Base-by-base conservation (phyloP, 345 rosid species). In the Gossypium herbaceum region DNA sequence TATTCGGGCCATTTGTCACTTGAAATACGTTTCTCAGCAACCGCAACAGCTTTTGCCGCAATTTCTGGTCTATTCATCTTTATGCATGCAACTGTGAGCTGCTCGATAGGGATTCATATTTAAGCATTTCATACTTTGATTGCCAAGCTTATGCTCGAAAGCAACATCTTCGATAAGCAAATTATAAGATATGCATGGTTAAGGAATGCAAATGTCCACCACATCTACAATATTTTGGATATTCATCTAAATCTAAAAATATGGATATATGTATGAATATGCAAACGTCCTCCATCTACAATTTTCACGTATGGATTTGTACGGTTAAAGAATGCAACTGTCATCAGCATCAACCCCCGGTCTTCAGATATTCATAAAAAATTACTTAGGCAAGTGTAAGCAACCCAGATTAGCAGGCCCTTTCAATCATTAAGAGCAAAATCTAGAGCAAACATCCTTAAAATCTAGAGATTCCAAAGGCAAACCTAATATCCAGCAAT, bases 1-100 rank as follows among this genome's bases (percentile, higher is more conserved):
- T 94, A 92, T 74, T 94, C 97, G 0, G 98, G 98, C 97, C 97
- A 94, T 71, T 85, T 89, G 84, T 94, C 97, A 71, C 81, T 52
- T 4, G 93, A 81, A 63, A 92, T 73, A 51, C 88, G 82, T 72
- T 82, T 88, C 85, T 89, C 97, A 0, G 92, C 97, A 70, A 94
- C 74, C 78, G 84, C 76, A 7, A 94, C 80, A 4, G 97, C 97
- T 71, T 79, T 89, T 78, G 82, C 89, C 25, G 98, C 97, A 66
- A 92, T 88, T 81, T 92, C 94, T 57, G 88, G 89, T 76, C 97
- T 89, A 54, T 88, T 86, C 94, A 92, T 94, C 91, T 91, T 92
- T 81, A 92, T 87, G 82, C 91, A 88, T 27, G 97, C 97, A 25
- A 87, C 91, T 4, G 94, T 87, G 54, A 94, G 84, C 98, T 94